Evolutionary conservation across 2,329 filamentous ascomycete species (phyloP).

Genomic region (Fusarium sp.): DNA sequence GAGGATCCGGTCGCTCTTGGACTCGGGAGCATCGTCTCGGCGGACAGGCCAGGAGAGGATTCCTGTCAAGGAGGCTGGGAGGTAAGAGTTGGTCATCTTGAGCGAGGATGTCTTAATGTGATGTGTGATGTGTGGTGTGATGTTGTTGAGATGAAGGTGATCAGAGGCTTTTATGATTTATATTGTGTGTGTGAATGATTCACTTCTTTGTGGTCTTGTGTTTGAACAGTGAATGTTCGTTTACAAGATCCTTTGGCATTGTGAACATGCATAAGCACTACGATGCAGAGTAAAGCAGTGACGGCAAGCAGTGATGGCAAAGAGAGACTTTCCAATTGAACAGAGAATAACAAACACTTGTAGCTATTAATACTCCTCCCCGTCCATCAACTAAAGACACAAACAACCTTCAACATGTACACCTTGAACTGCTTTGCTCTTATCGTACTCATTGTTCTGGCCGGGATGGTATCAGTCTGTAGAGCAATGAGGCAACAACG

Average conservation of each 20-base stretch:
- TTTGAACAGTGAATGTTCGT: not conserved
- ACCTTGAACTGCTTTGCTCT: not conserved
- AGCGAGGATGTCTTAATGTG: not conserved
- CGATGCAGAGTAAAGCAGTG: not conserved
- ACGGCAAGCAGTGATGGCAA: not conserved
- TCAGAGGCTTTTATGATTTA: not conserved
- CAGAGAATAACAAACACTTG: not conserved
- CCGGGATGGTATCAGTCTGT: not conserved
- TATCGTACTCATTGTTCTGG: not conserved
- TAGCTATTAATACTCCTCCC: not conserved
- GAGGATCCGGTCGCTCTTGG: not conserved
- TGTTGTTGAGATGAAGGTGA: not conserved
- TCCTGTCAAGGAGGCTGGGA: not conserved
- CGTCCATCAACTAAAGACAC: not conserved
- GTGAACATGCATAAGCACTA: not conserved
- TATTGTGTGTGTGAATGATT: not conserved
- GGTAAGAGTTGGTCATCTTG: slow-evolving; percentile 7
- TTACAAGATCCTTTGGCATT: not conserved
- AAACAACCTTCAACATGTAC: not conserved
- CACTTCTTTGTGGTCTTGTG: not conserved
- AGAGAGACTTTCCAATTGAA: not conserved
- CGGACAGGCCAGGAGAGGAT: slow-evolving; percentile 10
- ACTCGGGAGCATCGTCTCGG: not conserved
- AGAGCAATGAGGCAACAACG: not conserved
- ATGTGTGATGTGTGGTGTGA: not conserved